phyloP scores from a whole-genome alignment of 108 stramenopile genomes.

The Schizochytrium sp. region DNA sequence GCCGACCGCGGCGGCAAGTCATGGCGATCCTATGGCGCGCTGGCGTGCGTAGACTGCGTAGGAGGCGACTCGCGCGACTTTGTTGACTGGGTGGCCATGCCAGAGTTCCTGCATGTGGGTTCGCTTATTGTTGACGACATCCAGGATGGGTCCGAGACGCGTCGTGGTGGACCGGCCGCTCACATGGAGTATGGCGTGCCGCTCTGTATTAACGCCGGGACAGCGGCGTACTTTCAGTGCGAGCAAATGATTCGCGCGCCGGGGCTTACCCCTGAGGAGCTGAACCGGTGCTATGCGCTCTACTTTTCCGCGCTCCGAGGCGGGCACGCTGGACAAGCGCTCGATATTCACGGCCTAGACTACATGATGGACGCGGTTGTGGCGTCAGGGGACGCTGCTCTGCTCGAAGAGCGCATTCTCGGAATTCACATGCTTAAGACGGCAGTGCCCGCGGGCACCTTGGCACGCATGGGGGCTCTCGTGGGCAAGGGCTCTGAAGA shows the following conservation, averaged over 20 bases:
- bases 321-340: conserved; percentile 27
- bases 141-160: conserved; percentile 13
- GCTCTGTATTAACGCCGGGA: conserved; percentile 23
- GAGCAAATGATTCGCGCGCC: conserved; percentile 17
- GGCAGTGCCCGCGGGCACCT: conserved; percentile 23
- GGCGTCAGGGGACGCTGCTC: not conserved
- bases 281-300: conserved; percentile 20
- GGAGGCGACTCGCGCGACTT: conserved; percentile 27
- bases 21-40: conserved; percentile 25
- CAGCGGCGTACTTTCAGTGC: conserved; percentile 23
- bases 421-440: conserved; percentile 26
- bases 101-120: conserved; percentile 28
- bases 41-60: conserved; percentile 27
- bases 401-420: conserved; percentile 19
- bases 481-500: conserved; percentile 16
- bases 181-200: conserved; percentile 15
- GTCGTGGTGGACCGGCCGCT: conserved; percentile 2
- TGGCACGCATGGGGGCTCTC: conserved; percentile 23
- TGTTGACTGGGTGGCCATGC: conserved; percentile 25
- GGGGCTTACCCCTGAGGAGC: not conserved
- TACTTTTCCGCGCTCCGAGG: conserved; percentile 26
- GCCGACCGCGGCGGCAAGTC: conserved; percentile 25
- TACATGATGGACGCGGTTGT: conserved; percentile 27
- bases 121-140: conserved; percentile 27
- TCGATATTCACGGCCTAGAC: conserved; percentile 21